These are phyloP conservation scores for Petasospora rhodanensis DNA, from an alignment of 1,139 yeast species.

Conservation along the genomic window DNA sequence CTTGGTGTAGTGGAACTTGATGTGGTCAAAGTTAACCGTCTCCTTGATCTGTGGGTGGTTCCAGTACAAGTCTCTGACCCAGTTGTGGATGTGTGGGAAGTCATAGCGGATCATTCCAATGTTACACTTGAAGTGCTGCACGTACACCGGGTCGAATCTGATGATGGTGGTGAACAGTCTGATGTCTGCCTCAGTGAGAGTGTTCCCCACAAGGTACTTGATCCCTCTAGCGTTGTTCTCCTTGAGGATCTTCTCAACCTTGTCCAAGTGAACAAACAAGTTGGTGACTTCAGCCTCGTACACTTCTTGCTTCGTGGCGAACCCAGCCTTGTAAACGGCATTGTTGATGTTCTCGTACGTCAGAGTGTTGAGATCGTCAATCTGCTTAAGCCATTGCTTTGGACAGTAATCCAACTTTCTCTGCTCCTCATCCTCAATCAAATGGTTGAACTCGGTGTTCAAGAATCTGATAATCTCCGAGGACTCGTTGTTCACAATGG, in stretches of 20 bases:
- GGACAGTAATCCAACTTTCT: slow-evolving; percentile 65
- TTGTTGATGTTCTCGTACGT: slow-evolving; percentile 81
- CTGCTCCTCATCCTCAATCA: slow-evolving; percentile 43
- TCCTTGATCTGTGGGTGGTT: slow-evolving; percentile 67
- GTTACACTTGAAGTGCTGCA: slow-evolving; percentile 93
- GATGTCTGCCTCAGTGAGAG: slow-evolving; percentile 84
- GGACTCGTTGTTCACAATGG: slow-evolving; percentile 88
- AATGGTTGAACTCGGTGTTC: slow-evolving; percentile 61
- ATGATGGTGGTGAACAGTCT: slow-evolving; percentile 79
- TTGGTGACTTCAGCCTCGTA: slow-evolving; percentile 68
- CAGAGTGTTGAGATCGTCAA: slow-evolving; percentile 82
- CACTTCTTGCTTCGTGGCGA: slow-evolving; percentile 79
- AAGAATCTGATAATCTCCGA: slow-evolving; percentile 84
- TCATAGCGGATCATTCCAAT: slow-evolving; percentile 74
- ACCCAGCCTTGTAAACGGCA: slow-evolving; percentile 93
- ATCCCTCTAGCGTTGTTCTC: slow-evolving; percentile 38
- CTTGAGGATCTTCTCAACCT: slow-evolving; percentile 61
- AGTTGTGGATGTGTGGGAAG: slow-evolving; percentile 72
- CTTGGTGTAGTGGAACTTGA: slow-evolving; percentile 83
- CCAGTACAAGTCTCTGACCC: slow-evolving; percentile 88
- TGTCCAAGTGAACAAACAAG: slow-evolving; percentile 69
- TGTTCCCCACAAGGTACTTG: slow-evolving; percentile 55
- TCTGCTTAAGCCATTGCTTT: slow-evolving; percentile 41
- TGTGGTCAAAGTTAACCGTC: slow-evolving; percentile 85
- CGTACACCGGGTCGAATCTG: slow-evolving; percentile 88